Evolutionary conservation across 164 flowering plant species (phyloP).

Genomic region (Liriodendron chinense): DNA sequence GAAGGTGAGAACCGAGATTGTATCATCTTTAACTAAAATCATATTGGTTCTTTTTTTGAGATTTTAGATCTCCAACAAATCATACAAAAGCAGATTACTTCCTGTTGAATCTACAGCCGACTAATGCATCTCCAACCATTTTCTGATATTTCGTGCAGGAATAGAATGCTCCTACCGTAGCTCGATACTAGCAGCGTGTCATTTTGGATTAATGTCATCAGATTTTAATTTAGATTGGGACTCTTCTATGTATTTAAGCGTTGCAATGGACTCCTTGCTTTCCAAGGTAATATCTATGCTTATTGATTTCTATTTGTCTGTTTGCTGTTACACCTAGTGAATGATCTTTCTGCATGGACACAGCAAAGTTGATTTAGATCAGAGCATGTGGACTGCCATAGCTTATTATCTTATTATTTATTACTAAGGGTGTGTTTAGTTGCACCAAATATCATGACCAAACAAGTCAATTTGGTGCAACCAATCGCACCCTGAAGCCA

Average conservation of each 20-base stretch:
- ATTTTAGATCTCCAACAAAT: neutral
- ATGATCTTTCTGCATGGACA: neutral
- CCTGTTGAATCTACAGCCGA: neutral
- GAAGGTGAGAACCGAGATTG: neutral
- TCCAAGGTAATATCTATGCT: neutral
- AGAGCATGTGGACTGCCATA: neutral
- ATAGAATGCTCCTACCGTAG: neutral
- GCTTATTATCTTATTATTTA: no score
- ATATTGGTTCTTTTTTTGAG: neutral
- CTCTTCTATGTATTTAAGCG: neutral
- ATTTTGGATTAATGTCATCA: neutral
- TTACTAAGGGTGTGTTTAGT: no score
- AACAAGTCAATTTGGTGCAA: no score
- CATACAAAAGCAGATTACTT: neutral
- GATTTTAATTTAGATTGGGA: neutral
- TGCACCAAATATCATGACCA: no score
- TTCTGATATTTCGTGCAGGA: slow-evolving; percentile 3
- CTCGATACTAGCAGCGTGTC: neutral
- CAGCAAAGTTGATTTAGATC: neutral
- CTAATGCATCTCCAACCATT: neutral
- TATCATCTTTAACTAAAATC: neutral
- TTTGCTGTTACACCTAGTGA: neutral
- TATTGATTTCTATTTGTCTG: neutral
- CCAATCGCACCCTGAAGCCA: no score
- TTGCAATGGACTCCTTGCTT: neutral